A percentile compares a stretch with the other conserved stretches of the same genome.
Conservation (phyloP, 2,329 filamentous ascomycete species). For the Thielaviopsis populi region DNA sequence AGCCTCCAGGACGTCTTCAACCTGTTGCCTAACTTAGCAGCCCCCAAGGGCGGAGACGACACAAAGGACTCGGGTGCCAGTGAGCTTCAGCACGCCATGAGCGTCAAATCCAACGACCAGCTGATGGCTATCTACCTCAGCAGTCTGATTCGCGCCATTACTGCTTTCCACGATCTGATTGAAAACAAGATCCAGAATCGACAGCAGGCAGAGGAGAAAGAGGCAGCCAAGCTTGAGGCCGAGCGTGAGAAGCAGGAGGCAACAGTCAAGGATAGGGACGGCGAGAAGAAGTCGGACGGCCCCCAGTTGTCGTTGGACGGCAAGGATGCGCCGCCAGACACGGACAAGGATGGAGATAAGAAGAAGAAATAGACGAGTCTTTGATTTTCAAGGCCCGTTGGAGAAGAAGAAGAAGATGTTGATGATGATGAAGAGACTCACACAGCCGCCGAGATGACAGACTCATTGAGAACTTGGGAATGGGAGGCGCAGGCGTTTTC, state of each 20-base stretch:
- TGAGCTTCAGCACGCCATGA: slow-evolving; percentile 91
- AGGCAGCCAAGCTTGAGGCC: slow-evolving; percentile 61
- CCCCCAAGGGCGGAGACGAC: slow-evolving; percentile 54
- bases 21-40: slow-evolving; percentile 86
- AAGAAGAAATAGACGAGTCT: slow-evolving; percentile 28
- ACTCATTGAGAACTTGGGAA: slow-evolving; percentile 8
- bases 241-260: slow-evolving; percentile 46
- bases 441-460: background rate
- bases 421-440: slow-evolving; percentile 3
- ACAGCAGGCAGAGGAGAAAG: slow-evolving; percentile 91
- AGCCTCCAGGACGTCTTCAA: slow-evolving; percentile 99
- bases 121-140: slow-evolving; percentile 97
- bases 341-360: slow-evolving; percentile 39
- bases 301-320: slow-evolving; percentile 14
- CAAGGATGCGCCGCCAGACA: slow-evolving; percentile 39
- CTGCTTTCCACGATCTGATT: slow-evolving; percentile 96
- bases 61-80: slow-evolving; percentile 40
- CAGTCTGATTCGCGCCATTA: slow-evolving; percentile 92
- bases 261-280: slow-evolving; percentile 23
- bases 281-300: slow-evolving; percentile 34
- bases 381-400: background rate
- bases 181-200: slow-evolving; percentile 99
- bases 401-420: background rate
- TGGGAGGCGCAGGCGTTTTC: slow-evolving; percentile 10
- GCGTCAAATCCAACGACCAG: slow-evolving; percentile 97